Evolutionary conservation across 2,329 filamentous ascomycete species (phyloP), one percentile per base, ranked within the genome.

Genomic region (Fusarium tjaetaba): DNA sequence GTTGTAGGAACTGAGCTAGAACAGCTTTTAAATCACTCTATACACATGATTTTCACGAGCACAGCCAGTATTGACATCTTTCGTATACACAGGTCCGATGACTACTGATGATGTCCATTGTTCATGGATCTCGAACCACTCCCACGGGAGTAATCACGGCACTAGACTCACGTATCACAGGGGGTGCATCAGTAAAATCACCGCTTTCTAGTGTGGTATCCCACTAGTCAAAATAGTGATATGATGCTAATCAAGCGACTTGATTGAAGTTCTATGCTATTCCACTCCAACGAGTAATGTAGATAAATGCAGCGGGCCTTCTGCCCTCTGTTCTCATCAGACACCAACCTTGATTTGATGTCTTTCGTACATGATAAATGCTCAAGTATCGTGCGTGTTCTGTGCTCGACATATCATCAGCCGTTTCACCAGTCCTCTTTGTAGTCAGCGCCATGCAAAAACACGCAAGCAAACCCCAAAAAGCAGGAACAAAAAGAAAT

Each of bases 381-480:
- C 56, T 59, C 51, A 65, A 58, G 66, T 68, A 63, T 73, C 62
- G 67, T 74, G 71, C 58, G 58, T 61, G 67, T 53, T 71, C 61
- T 67, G 61, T 64, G 57, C 70, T 59, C 49, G 53, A 67, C 49
- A 49, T 70, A 59, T 69, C 63, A 67, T 61, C 64, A 70, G 48
- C 67, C 67, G 34, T 70, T 68, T 61, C 63, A 73, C 71, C 68
- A 65, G 36, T 66, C 66, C 68, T 71, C 70, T 72, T 72, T 68
- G 65, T 65, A 68, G 59, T 75, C 65, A 66, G 71, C 75, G 74
- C 75, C 72, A 77, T 77, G 75, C 75, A 74, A 73, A 63, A 64
- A 71, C 34, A 51, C 38, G 65, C 24, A 72, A 64, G 39, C 39
- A 66, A 64, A 39, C 34, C 65, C 59, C 58, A 34, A 59, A 59